Evolutionary conservation across 139 green algal genomes (phyloP).

Genomic region (Chlamydomonas schloesseri): DNA sequence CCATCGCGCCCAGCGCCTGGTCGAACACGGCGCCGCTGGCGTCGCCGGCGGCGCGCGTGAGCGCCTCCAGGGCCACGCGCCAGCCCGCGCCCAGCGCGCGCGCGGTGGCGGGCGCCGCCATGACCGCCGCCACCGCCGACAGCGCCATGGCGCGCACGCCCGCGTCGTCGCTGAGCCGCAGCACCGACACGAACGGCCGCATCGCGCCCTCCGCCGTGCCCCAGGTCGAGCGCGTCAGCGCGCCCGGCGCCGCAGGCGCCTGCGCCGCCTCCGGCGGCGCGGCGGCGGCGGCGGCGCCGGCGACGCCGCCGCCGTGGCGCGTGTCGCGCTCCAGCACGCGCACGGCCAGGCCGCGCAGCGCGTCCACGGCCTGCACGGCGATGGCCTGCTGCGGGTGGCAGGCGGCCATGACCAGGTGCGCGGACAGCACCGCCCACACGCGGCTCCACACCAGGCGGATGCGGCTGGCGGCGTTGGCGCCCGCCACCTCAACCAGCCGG

Average conservation of each 20-base stretch:
- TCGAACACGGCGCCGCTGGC: slow-evolving; percentile 59
- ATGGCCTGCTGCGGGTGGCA: slow-evolving; percentile 79
- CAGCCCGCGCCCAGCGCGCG: slow-evolving; percentile 75
- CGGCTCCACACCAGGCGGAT: slow-evolving; percentile 91
- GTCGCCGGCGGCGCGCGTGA: slow-evolving; percentile 73
- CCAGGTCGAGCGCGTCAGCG: slow-evolving; percentile 18
- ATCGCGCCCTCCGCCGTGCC: slow-evolving; percentile 85
- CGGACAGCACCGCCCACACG: slow-evolving; percentile 85
- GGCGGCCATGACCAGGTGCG: slow-evolving; percentile 86
- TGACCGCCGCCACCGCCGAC: slow-evolving; percentile 66
- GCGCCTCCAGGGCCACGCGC: slow-evolving; percentile 68
- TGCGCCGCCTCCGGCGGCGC: not conserved
- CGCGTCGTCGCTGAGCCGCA: slow-evolving; percentile 77
- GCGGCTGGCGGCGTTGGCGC: slow-evolving; percentile 84
- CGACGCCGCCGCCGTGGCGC: not conserved
- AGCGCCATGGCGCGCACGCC: slow-evolving; percentile 86
- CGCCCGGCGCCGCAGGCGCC: not conserved
- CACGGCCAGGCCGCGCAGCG: slow-evolving; percentile 74
- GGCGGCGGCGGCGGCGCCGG: not conserved
- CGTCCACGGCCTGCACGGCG: slow-evolving; percentile 81
- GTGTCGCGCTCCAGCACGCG: slow-evolving; percentile 23
- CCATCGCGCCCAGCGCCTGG: slow-evolving; percentile 72
- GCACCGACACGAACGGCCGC: slow-evolving; percentile 89
- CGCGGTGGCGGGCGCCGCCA: slow-evolving; percentile 58
- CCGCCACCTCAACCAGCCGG: slow-evolving; percentile 54